Evolutionary conservation across 306 rosid species (phyloP), one percentile per base, ranked within the genome.

Genomic region (Cicer judaicum): DNA sequence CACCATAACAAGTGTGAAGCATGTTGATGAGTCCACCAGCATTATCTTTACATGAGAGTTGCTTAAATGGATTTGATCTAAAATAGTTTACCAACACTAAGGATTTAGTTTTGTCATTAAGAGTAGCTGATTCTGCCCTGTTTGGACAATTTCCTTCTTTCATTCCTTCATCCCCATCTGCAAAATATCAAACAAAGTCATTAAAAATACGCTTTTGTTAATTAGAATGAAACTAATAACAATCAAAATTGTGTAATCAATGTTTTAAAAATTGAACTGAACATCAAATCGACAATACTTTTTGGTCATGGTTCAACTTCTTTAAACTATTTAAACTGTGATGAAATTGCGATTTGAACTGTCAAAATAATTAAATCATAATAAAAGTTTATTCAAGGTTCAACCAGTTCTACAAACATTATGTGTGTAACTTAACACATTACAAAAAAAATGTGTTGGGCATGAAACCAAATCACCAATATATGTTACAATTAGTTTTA

Each of bases 161-260:
- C 89, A 64, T 90, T 77, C 98, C 98, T 53, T 76, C 89, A 79
- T 91, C 83, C 8, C 98, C 97, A 81, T 93, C 98, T 91, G 82
- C 82, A 82, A 3, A 85, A 29, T 57, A 16, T 3, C 59, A 49
- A 70, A 24, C 38, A 41, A 36, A 34, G 2, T 15, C 34, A 41
- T 12, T 29, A 0, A 10, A 53, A 1, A 42, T 16, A 72, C 12
- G 2, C 1, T 44, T 16, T 34, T 75, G 16, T 40, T 24, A 39
- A 40, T 52, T 48, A 48, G 38, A 76, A 76, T 2, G 21, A 21
- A 62, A 48, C n/a, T 48, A 48, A 9, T 14, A 52, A 8, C 2
- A 15, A 14, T 52, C 6, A 53, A 53, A 53, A 15, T 3, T 6
- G 6, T 50, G 21, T 50, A 50, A 14, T 2, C 6, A 50, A 14